These are phyloP conservation scores for Phytophthora capsici DNA, from an alignment of 352 stramenopile species.

Conservation along the genomic window DNA sequence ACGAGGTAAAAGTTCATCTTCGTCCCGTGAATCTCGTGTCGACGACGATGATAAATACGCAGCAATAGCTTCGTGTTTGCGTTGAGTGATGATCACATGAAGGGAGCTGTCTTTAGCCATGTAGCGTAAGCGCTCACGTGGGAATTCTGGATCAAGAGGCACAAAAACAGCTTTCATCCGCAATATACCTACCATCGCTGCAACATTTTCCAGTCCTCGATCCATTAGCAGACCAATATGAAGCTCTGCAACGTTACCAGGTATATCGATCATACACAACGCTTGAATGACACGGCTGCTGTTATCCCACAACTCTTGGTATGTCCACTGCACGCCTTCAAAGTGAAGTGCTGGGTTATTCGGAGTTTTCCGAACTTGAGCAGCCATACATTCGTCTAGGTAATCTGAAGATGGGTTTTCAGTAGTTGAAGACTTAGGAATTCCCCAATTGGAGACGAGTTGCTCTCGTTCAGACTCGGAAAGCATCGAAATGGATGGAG, in stretches of 20 bases:
- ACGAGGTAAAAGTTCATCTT: conserved; percentile 4
- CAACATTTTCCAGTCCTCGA: conserved; percentile 50
- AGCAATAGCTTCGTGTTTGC: conserved; percentile 32
- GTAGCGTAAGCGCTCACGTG: conserved; percentile 51
- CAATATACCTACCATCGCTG: conserved; percentile 50
- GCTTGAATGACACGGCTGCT: conserved; percentile 33
- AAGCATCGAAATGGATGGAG: conserved; percentile 42
- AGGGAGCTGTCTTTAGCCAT: conserved; percentile 52
- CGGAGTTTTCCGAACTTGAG: conserved; percentile 41
- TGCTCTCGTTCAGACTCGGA: conserved; percentile 31
- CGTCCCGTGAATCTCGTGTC: not conserved
- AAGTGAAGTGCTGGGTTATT: conserved; percentile 43
- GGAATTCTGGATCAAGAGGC: conserved; percentile 55
- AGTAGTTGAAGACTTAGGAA: conserved; percentile 5
- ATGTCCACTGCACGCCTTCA: conserved; percentile 49
- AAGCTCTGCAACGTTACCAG: conserved; percentile 7
- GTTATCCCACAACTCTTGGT: conserved; percentile 42
- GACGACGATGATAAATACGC: conserved; percentile 17
- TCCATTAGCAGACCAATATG: conserved; percentile 54
- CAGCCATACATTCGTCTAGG: conserved; percentile 45
- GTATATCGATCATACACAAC: conserved; percentile 20
- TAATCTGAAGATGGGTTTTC: conserved; percentile 9
- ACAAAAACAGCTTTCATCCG: conserved; percentile 49
- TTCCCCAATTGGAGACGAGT: conserved; percentile 42
- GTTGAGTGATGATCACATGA: conserved; percentile 51